Evolutionary conservation across 1,139 yeast species (phyloP), one percentile per base, ranked within the genome.

Genomic region (Citeromyces siamensis): DNA sequence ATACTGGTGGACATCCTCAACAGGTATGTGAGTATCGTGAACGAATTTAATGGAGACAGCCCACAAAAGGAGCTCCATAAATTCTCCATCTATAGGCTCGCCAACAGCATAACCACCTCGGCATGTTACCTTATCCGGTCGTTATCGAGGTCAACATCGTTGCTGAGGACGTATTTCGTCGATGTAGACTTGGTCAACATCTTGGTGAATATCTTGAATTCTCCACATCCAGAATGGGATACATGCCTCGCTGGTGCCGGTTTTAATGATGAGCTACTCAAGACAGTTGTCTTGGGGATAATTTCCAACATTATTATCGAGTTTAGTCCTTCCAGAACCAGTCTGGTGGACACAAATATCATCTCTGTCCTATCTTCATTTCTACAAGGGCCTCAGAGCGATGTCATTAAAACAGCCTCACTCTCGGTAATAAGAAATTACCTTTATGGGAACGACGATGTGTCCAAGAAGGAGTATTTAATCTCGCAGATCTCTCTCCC

Each of bases 261-360:
- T 37, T 40, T 49, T 16, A 43, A 50, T 20, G 54, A 58, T 12
- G 68, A 71, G 42, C 55, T 67, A 31, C 64, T 77, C 34, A 68
- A 70, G 45, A 66, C 79, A 0, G 67, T 79, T 5, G 66, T 78
- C 2, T 62, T 83, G 52, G 84, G 93, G 2, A 69, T 76, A 3
- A 57, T 83, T 19, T 82, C 94, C 32, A 86, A 86, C 50, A 65
- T 84, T 38, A 75, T 83, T 8, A 66, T 85, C 21, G 95, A 85
- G 44, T 85, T 84, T 52, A 77, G 88, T 38, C 81, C 90, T 2
- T 62, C 83, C 45, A 69, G 84, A 37, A 62, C 68, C 35, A 66
- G 66, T 35, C 63, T 82, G 38, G 59, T 78, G 26, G 68, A 71
- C 16, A 65, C 70, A 42, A 82, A 75, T 3, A 58, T 71, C 4